Evolutionary conservation across 2,329 filamentous ascomycete species (phyloP).

Genomic region (Aureobasidium leucospermi): DNA sequence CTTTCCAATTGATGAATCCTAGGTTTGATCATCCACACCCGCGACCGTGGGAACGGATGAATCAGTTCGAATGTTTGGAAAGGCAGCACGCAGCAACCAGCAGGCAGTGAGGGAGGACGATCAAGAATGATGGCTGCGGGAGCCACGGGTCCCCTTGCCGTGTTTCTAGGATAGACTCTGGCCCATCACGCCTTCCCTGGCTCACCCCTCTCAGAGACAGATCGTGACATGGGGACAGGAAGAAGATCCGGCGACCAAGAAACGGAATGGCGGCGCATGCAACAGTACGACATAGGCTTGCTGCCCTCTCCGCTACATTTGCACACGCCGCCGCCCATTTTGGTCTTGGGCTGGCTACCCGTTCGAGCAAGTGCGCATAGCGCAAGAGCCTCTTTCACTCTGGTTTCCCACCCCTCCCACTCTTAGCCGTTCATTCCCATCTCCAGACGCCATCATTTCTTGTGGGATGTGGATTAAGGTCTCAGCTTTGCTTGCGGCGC

Average conservation of each 20-base stretch:
- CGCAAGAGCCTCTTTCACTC: conserved; percentile 20
- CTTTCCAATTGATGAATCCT: background rate
- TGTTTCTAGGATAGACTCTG: background rate
- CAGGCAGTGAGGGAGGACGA: conserved; percentile 3
- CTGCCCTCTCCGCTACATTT: conserved; percentile 27
- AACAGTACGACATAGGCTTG: conserved; percentile 28
- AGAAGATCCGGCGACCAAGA: background rate
- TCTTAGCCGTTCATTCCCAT: conserved; percentile 10
- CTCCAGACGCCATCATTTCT: conserved; percentile 12
- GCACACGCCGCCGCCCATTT: conserved; percentile 20
- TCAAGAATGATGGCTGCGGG: background rate
- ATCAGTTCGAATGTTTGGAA: background rate
- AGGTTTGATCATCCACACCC: conserved; percentile 8
- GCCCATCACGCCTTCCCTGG: background rate
- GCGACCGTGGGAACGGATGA: background rate
- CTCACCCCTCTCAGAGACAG: background rate
- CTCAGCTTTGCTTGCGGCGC: conserved; percentile 10
- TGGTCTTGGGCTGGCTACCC: conserved; percentile 24
- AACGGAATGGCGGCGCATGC: conserved; percentile 18
- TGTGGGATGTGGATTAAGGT: conserved; percentile 8
- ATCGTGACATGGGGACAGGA: conserved; percentile 3
- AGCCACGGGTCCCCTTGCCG: conserved; percentile 12
- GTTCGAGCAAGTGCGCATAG: conserved; percentile 19
- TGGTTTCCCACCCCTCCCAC: conserved; percentile 17
- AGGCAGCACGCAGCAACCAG: background rate